Conservation (phyloP, 108 stramenopile genomes). For the Skeletonema costatum region DNA sequence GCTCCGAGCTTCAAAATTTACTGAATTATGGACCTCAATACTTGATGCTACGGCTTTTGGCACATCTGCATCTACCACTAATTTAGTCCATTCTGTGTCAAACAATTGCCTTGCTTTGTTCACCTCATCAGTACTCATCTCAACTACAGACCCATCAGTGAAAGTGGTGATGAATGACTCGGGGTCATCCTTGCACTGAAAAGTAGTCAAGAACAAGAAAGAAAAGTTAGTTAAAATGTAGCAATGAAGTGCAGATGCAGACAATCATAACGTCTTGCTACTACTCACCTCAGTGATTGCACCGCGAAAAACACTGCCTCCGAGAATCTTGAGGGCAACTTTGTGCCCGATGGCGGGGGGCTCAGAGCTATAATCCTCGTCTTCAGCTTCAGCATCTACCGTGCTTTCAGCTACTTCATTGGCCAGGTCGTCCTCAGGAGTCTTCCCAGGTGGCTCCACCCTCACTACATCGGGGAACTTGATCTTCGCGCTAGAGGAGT, state of each 20-base stretch:
- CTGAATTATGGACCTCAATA: constrained; percentile 11
- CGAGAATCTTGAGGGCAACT: constrained; percentile 17
- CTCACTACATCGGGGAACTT: constrained; percentile 2
- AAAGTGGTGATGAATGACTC: background rate
- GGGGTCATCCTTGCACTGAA: constrained; percentile 17
- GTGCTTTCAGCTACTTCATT: background rate
- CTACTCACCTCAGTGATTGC: constrained; percentile 17
- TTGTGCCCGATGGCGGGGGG: constrained; percentile 17
- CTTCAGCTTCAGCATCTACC: background rate
- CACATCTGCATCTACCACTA: background rate
- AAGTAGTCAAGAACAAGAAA: background rate
- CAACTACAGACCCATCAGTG: background rate
- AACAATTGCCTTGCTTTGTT: background rate
- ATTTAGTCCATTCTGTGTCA: background rate
- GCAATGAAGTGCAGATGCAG: background rate
- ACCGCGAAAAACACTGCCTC: constrained; percentile 19
- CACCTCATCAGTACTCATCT: background rate
- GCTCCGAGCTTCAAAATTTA: background rate
- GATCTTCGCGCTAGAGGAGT: background rate
- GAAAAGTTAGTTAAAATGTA: background rate
- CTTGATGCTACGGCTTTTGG: constrained; percentile 5
- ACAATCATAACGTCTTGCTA: background rate
- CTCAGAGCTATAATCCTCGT: background rate
- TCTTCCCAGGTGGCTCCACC: constrained; percentile 12
- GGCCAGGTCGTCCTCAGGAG: background rate